Conservation (phyloP, 179 eudicot species). For the Kewa caespitosa region DNA sequence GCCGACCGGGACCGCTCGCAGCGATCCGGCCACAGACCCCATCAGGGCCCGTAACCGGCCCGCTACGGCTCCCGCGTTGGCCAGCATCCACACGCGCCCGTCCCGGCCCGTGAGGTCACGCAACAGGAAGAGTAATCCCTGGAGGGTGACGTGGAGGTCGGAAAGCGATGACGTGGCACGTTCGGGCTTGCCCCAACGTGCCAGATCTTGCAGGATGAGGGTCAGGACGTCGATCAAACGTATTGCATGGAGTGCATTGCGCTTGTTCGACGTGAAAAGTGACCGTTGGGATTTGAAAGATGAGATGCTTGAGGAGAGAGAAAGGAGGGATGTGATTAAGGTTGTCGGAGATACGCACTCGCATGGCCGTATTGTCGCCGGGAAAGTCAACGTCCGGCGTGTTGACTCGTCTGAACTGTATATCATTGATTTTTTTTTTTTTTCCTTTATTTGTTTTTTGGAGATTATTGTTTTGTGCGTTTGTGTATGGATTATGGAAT, state of each 20-base stretch:
- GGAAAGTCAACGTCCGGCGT: conserved; percentile 76
- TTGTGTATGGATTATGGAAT: conserved; percentile 13
- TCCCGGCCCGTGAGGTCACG: conserved; percentile 52
- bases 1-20: conserved; percentile 35
- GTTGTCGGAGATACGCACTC: conserved; percentile 37
- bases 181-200: conserved; percentile 11
- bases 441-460: neutral
- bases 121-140: conserved; percentile 41
- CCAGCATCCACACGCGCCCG: conserved; percentile 58
- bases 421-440: conserved; percentile 39
- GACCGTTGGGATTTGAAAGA: conserved; percentile 24
- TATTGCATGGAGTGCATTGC: conserved; percentile 39
- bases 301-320: conserved; percentile 48
- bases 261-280: conserved; percentile 36
- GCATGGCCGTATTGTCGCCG: conserved; percentile 55
- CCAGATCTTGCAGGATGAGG: conserved; percentile 43
- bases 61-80: conserved; percentile 37
- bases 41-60: conserved; percentile 35
- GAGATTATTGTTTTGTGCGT: neutral
- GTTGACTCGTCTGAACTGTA: conserved; percentile 27
- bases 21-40: conserved; percentile 36
- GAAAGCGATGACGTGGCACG: conserved; percentile 13
- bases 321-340: conserved; percentile 49
- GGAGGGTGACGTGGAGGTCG: conserved; percentile 54
- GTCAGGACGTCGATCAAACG: conserved; percentile 42